Percentiles rank a stretch among this genome's conserved stretches.
Conservation (phyloP, 805 yeast genomes). For the Cephaloascus fragrans region DNA sequence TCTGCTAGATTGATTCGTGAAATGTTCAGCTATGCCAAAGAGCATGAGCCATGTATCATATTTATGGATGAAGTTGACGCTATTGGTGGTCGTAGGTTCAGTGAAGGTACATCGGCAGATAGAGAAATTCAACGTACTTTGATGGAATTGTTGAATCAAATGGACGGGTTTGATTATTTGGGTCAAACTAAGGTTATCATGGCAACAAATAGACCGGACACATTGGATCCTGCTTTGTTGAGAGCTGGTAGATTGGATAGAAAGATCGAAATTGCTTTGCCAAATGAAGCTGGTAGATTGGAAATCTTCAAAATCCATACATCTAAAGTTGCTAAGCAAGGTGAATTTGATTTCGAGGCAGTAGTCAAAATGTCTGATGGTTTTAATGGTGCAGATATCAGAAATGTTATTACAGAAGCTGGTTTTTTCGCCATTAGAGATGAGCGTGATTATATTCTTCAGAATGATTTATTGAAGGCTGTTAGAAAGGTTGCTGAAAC, state of each 20-base stretch:
- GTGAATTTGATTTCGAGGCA: constrained; percentile 96
- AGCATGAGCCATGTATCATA: constrained; percentile 95
- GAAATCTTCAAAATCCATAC: constrained; percentile 94
- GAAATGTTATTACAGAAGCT: constrained; percentile 96
- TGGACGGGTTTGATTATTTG: constrained; percentile 96
- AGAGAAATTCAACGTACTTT: constrained; percentile 96
- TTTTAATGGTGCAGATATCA: constrained; percentile 96
- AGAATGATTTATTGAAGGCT: constrained; percentile 94
- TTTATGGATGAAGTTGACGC: constrained; percentile 99
- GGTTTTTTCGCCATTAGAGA: constrained; percentile 98
- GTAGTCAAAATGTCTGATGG: constrained; percentile 98
- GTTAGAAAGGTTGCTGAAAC: constrained; percentile 95
- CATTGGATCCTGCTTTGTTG: constrained; percentile 91
- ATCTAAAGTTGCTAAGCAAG: constrained; percentile 73
- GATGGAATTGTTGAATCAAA: constrained; percentile 93
- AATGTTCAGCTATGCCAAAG: constrained; percentile 96
- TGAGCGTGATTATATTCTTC: constrained; percentile 90
- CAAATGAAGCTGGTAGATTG: constrained; percentile 91
- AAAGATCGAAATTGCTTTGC: constrained; percentile 90
- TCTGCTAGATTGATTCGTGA: constrained; percentile 94
- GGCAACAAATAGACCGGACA: constrained; percentile 99
- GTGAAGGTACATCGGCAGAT: constrained; percentile 98
- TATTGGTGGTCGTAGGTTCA: constrained; percentile 94
- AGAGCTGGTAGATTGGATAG: constrained; percentile 98
- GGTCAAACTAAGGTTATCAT: constrained; percentile 96